phyloP scores from a whole-genome alignment of 805 yeast genomes.

The Debaryomyces prosopidis region DNA sequence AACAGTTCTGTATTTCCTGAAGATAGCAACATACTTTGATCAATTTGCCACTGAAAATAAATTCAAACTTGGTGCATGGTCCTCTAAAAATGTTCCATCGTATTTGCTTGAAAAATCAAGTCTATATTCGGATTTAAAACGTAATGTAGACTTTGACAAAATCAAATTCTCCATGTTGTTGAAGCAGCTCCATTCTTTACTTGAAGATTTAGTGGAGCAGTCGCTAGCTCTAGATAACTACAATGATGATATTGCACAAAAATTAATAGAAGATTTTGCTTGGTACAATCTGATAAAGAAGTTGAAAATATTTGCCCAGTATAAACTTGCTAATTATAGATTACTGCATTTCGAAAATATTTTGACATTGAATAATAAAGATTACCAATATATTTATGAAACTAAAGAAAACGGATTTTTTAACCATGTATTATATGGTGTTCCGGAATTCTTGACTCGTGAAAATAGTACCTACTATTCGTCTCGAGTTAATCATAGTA shows the following conservation, averaged over 20 bases:
- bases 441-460: conserved; percentile 13
- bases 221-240: conserved; percentile 50
- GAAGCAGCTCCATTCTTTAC: conserved; percentile 9
- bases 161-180: conserved; percentile 14
- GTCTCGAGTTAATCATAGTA: conserved; percentile 9
- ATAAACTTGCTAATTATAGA: conserved; percentile 55
- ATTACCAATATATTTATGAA: conserved; percentile 15
- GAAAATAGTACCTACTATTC: conserved; percentile 4
- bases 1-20: conserved; percentile 19
- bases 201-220: conserved; percentile 14
- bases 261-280: conserved; percentile 67
- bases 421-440: conserved; percentile 23
- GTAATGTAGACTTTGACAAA: conserved; percentile 3
- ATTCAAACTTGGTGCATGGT: conserved; percentile 20
- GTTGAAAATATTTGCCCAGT: conserved; percentile 55
- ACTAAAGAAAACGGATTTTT: conserved; percentile 8
- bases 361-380: conserved; percentile 19
- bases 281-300: conserved; percentile 71
- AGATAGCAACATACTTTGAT: conserved; percentile 16
- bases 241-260: conserved; percentile 46
- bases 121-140: conserved; percentile 20
- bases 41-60: conserved; percentile 14
- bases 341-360: conserved; percentile 41
- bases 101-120: conserved; percentile 18
- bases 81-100: conserved; percentile 12